Conservation (phyloP, 805 yeast genomes). For the Pichia nakasei region DNA sequence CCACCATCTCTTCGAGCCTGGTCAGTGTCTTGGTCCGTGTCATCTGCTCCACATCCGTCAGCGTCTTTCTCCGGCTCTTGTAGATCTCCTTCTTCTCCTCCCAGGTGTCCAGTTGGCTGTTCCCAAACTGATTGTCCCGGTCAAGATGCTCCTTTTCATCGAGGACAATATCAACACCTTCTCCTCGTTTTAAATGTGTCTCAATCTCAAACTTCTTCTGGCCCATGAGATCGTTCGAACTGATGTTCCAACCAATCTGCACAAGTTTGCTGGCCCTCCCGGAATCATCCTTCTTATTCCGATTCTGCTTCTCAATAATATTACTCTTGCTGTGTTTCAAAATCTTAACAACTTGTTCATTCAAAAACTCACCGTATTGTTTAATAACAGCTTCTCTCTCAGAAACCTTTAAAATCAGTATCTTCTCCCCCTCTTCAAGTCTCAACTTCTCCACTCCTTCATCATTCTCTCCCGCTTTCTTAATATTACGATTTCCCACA, state of each 20-base stretch:
- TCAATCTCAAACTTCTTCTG: constrained; percentile 47
- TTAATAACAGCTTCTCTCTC: constrained; percentile 19
- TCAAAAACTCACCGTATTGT: constrained; percentile 22
- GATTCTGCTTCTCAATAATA: constrained; percentile 10
- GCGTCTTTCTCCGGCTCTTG: not conserved
- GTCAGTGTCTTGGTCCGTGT: constrained; percentile 28
- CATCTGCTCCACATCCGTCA: constrained; percentile 26
- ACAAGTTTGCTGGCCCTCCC: constrained; percentile 29
- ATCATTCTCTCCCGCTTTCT: not conserved
- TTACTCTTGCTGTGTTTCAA: constrained; percentile 12
- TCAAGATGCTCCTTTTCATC: constrained; percentile 29
- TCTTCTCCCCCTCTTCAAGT: not conserved
- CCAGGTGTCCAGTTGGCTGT: not conserved
- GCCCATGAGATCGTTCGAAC: constrained; percentile 39
- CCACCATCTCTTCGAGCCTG: too few species aligned
- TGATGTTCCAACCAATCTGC: constrained; percentile 48
- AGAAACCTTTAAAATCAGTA: constrained; percentile 20
- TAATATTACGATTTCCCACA: constrained; percentile 12
- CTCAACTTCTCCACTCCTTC: constrained; percentile 4
- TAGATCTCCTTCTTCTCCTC: not conserved
- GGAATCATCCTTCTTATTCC: constrained; percentile 2
- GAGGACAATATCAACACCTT: constrained; percentile 31
- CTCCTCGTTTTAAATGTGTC: constrained; percentile 35
- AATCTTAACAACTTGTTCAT: constrained; percentile 13
- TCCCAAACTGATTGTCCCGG: constrained; percentile 8